Base-by-base conservation (phyloP, 495 filamentous ascomycete genomes). In the Apiosordaria backusii region DNA sequence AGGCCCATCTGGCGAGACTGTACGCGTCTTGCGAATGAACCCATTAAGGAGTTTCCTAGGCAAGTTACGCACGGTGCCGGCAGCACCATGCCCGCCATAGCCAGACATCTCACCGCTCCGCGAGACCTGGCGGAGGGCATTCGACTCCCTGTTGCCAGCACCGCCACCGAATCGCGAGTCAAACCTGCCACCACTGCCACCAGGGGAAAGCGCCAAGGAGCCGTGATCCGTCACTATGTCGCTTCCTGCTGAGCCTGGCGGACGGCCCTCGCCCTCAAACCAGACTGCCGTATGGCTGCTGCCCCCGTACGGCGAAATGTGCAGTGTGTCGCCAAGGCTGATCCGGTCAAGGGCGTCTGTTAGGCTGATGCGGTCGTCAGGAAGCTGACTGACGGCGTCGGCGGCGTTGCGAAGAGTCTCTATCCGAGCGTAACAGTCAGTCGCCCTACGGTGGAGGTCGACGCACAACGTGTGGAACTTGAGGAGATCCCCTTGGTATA, bases 381-480 rank as follows among this genome's bases (percentile, higher is more conserved):
- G 85, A 60, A 74, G 87, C 58, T 84, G 84, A 75, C 87, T 89
- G 4, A 87, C 89, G 60, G 86, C 83, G 71, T 98, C 95, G 23
- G 69, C 71, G 24, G 24, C 50, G 18, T 19, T 60, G 4, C 77
- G 72, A 1, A 72, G 64, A n/a, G 64, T 61, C 52, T 77, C 75
- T 27, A 79, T 67, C 2, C 64, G 63, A 6, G 72, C 66, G 29
- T 74, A 70, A 67, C 76, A 77, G 13, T 76, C 73, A 25, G 67
- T 82, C 1, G 94, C 89, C 15, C 92, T 88, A 61, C 86, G 82
- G 65, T 90, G 87, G 4, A 97, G 81, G n/a, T 77, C 79, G 45
- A 88, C 70, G 69, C 93, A 97, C 7, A 91, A 76, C 2, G 85
- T 76, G 70, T 97, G 90, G 77, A 99, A 99, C 29, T 77, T 75